phyloP scores from a whole-genome alignment of 306 rosid genomes.

The Hylodesmum podocarpum region DNA sequence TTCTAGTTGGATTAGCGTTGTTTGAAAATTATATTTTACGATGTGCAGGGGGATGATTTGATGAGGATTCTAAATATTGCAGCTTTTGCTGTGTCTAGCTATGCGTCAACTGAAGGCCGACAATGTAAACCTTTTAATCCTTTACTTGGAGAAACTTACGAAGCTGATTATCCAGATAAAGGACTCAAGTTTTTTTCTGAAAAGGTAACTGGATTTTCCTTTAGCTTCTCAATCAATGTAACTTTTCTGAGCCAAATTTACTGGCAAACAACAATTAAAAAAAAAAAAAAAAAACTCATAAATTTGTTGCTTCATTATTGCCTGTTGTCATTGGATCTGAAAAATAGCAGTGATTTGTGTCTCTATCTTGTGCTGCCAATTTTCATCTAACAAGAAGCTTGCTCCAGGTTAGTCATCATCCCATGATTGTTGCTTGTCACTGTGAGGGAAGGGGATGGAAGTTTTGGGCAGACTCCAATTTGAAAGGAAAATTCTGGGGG shows the following conservation, averaged over 20 bases:
- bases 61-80: conserved; percentile 91
- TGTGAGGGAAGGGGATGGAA: conserved; percentile 95
- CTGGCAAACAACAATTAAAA: background rate
- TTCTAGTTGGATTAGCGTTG: background rate
- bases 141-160: conserved; percentile 96
- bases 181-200: conserved; percentile 91
- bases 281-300: conserved; percentile 7
- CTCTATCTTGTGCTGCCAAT: conserved; percentile 25
- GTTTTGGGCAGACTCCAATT: conserved; percentile 98
- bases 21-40: conserved; percentile 39
- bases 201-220: conserved; percentile 53
- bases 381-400: conserved; percentile 47
- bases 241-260: conserved; percentile 3
- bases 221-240: background rate
- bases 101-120: conserved; percentile 97
- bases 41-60: conserved; percentile 92
- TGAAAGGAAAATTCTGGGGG: conserved; percentile 98
- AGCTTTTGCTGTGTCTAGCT: conserved; percentile 97
- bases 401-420: conserved; percentile 97
- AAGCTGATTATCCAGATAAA: conserved; percentile 98
- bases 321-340: background rate
- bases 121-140: conserved; percentile 99
- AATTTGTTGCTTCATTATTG: conserved; percentile 14
- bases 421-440: conserved; percentile 96
- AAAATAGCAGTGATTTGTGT: conserved; percentile 10